These are phyloP conservation scores for Parsonsia alboflavescens DNA, from an alignment of 257 asterid genomes.

Conservation along the genomic window DNA sequence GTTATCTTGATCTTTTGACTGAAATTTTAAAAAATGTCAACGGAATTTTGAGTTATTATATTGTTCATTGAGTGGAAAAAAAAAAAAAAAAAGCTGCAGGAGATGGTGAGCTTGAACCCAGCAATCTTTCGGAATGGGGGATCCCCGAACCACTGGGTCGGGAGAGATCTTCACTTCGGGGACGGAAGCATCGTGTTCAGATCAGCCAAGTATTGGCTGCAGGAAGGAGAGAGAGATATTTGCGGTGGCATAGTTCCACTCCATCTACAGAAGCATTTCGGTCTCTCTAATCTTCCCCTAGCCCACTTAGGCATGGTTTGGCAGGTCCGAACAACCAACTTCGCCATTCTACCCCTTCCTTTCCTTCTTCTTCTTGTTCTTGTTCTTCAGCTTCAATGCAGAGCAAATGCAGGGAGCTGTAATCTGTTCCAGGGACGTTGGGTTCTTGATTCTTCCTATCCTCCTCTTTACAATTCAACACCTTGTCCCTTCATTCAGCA, in stretches of 20 bases:
- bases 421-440: conserved; percentile 45
- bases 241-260: neutral
- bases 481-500: conserved; percentile 42
- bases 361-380: neutral
- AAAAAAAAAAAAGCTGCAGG: too few species aligned
- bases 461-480: conserved; percentile 32
- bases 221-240: neutral
- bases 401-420: conserved; percentile 23
- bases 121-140: too few species aligned
- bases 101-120: too few species aligned
- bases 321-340: neutral
- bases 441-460: conserved; percentile 43
- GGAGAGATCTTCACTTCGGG: too few species aligned
- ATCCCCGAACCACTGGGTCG: too few species aligned
- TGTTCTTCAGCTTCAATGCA: neutral
- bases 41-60: too few species aligned
- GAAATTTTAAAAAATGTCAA: too few species aligned
- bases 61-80: too few species aligned
- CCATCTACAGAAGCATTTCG: neutral
- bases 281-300: neutral
- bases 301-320: neutral
- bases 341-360: neutral
- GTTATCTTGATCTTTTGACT: too few species aligned
- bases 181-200: too few species aligned
- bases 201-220: neutral